Base-by-base conservation (phyloP, 371 early-diverging fungal genomes). In the Dipsacomyces acuminosporus region DNA sequence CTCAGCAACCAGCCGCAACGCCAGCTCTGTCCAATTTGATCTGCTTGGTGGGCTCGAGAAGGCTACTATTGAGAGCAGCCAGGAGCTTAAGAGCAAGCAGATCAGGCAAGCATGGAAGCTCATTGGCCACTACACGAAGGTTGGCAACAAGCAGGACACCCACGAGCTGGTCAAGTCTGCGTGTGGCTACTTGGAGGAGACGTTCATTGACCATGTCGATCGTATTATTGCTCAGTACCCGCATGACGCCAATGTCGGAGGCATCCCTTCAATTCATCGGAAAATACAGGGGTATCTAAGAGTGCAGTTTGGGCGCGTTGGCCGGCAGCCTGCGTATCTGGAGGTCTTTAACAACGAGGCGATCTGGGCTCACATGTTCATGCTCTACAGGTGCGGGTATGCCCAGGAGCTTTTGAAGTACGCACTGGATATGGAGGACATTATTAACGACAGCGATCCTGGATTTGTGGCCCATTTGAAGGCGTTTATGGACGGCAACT, bases 351-450 rank as follows among this genome's bases (percentile, higher is more conserved):
- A 80, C 21, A 76, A 77, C 42, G 77, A 78, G 35, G 90, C 94
- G 0, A 79, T 88, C 23, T 94, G 94, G 94, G 85, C 89, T 0
- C 87, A 87, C 55, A 67, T 90, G 34, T 95, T 81, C 58, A 77
- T 82, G 48, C 73, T 94, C 13, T 71, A 92, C 33, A 82, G 95
- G 25, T 79, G 80, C 50, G 94, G 94, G 0, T 74, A 82, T 45
- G 55, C 61, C 15, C 51, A 79, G 4, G 81, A 88, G 22, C 89
- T 90, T 1, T 49, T 84, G 8, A 64, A 78, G 43, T 90, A 81
- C 64, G 83, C 84, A 4, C 56, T 67, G 33, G 76, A 79, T 8
- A 71, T 81, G 49, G 76, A 78, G 48, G 64, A 63, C 50, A 54
- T 74, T 30, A 67, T 78, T 26, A 76, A 73, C 48, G 72, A 75